Percentiles rank a stretch among this genome's conserved stretches.
phyloP scores from a whole-genome alignment of 129 eudicot species.

The Smallanthus sonchifolius region DNA sequence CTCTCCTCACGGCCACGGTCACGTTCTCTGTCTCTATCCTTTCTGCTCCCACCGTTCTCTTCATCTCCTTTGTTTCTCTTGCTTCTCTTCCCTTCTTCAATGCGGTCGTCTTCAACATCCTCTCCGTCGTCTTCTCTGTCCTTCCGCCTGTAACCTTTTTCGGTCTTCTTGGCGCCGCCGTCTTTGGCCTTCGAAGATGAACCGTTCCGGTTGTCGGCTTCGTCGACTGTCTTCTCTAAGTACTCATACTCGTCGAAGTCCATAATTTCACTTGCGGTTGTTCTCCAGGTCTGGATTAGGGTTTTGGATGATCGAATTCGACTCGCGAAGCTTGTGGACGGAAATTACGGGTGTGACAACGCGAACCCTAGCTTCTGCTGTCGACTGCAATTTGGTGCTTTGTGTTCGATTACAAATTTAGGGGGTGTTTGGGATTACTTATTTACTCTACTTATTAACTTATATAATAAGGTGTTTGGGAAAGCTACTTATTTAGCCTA shows the following conservation, averaged over 20 bases:
- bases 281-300: not conserved
- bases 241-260: constrained; percentile 96
- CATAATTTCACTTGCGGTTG: constrained; percentile 24
- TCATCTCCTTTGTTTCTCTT: constrained; percentile 45
- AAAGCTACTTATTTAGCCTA: too few relatives aligned
- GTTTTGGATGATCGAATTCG: not conserved
- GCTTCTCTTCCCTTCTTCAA: constrained; percentile 35
- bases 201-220: constrained; percentile 35
- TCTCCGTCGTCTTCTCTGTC: constrained; percentile 38
- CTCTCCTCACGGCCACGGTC: constrained; percentile 35
- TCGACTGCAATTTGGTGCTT: not conserved
- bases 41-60: constrained; percentile 38
- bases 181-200: constrained; percentile 43
- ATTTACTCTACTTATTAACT: too few relatives aligned
- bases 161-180: constrained; percentile 42
- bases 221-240: constrained; percentile 80
- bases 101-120: constrained; percentile 35
- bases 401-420: not conserved
- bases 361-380: not conserved
- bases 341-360: not conserved
- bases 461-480: too few relatives aligned
- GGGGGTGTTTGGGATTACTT: too few relatives aligned
- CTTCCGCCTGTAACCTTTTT: constrained; percentile 44
- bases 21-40: constrained; percentile 30
- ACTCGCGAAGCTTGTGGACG: not conserved